Percentiles rank a stretch among this genome's conserved stretches.
Evolutionary conservation across 305 asterid genomes (phyloP).

Genomic region (Fraxinus floribunda): DNA sequence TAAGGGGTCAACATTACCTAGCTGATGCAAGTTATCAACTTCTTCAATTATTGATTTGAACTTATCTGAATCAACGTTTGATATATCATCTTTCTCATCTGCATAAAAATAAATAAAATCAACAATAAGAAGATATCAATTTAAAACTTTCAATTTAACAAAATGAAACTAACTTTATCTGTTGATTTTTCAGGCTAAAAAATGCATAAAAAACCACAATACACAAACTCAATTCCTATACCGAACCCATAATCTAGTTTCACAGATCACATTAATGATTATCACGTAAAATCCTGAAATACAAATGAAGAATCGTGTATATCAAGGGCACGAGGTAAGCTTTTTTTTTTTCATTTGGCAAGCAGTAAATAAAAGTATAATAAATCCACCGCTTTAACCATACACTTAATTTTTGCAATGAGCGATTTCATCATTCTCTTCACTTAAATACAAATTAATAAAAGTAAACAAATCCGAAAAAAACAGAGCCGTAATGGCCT

Average conservation of each 20-base stretch:
- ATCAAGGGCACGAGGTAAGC: not conserved
- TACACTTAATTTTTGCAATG: not conserved
- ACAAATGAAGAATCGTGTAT: not conserved
- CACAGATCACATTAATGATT: not conserved
- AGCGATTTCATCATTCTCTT: not conserved
- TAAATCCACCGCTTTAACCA: not conserved
- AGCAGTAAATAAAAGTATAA: not conserved
- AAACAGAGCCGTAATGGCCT: not conserved
- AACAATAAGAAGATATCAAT: not conserved
- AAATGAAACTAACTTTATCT: not conserved
- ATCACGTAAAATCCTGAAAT: not conserved
- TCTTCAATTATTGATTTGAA: conserved; percentile 69
- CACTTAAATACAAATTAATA: not conserved
- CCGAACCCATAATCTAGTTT: not conserved
- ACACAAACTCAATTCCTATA: not conserved
- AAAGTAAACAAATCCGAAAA: not conserved
- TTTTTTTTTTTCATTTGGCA: not conserved
- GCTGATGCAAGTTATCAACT: conserved; percentile 76
- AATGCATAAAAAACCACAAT: not conserved
- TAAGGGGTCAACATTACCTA: conserved; percentile 44
- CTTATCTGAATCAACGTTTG: conserved; percentile 57
- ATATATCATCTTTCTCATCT: conserved; percentile 82
- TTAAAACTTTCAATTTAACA: not conserved
- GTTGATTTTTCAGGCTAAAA: not conserved
- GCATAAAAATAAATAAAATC: conserved; percentile 27